These are phyloP conservation scores for Solanum aculeatissimum DNA, from an alignment of 305 asterid species.

Conservation along the genomic window DNA sequence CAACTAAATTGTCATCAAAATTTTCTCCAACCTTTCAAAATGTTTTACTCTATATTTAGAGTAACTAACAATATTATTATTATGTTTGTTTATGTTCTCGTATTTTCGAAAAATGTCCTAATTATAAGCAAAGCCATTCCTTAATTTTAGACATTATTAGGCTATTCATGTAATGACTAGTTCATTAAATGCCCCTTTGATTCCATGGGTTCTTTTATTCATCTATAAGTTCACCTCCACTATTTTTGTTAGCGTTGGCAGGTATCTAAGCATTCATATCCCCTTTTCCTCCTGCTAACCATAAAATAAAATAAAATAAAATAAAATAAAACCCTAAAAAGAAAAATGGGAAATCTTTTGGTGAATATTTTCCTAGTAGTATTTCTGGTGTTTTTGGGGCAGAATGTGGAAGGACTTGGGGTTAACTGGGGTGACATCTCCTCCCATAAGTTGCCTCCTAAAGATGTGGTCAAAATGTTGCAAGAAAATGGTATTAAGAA, in stretches of 20 bases:
- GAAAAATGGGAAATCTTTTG: background rate
- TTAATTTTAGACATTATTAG: background rate
- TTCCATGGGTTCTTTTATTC: background rate
- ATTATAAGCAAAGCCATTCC: background rate
- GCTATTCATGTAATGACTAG: background rate
- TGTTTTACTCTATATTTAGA: background rate
- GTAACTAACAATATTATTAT: background rate
- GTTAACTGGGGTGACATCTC: slow-evolving; percentile 10
- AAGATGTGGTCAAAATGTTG: background rate
- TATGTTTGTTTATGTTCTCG: background rate
- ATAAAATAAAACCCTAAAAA: background rate
- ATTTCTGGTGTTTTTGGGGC: background rate
- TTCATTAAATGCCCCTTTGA: no score
- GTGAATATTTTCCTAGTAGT: background rate
- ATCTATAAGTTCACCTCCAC: background rate
- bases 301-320: background rate
- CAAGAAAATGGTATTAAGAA: slow-evolving; percentile 5
- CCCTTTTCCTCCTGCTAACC: background rate
- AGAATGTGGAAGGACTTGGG: slow-evolving; percentile 4
- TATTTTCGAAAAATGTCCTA: background rate
- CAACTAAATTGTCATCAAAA: background rate
- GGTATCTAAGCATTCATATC: background rate
- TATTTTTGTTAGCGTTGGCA: background rate
- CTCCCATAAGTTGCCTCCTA: slow-evolving; percentile 5
- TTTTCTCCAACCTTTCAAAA: background rate